These are phyloP conservation scores for Aspergillus brasiliensis DNA, from an alignment of 2,329 filamentous ascomycete species.

Conservation along the genomic window DNA sequence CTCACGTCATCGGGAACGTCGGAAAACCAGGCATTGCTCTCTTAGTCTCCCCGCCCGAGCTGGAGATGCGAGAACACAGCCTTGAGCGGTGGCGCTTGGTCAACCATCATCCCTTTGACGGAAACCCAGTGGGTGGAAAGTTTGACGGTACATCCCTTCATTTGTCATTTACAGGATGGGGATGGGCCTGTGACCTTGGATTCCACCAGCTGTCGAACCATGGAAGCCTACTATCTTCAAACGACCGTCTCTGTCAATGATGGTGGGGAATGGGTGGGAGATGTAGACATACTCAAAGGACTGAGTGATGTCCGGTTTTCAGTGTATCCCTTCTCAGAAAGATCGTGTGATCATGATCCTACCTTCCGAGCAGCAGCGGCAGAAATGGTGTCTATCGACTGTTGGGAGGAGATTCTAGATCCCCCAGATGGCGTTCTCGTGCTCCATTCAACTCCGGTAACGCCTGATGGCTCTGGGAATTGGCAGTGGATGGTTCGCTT, in stretches of 20 bases:
- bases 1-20: slow-evolving; percentile 7
- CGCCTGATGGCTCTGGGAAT: background rate
- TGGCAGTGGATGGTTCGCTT: background rate
- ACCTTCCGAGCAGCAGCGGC: background rate
- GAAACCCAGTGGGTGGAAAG: background rate
- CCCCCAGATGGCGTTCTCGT: background rate
- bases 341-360: background rate
- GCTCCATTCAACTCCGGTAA: background rate
- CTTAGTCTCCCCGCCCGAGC: slow-evolving; percentile 1
- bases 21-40: slow-evolving; percentile 11
- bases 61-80: slow-evolving; percentile 4
- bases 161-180: slow-evolving; percentile 13
- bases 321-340: background rate
- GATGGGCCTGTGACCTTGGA: slow-evolving; percentile 8
- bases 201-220: background rate
- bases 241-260: slow-evolving; percentile 7
- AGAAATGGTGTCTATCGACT: background rate
- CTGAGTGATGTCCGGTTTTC: background rate
- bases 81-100: slow-evolving; percentile 12
- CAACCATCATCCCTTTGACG: slow-evolving; percentile 10
- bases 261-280: slow-evolving; percentile 10
- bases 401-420: background rate
- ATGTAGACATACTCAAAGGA: slow-evolving; percentile 2
- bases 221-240: slow-evolving; percentile 11
- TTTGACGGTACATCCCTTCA: slow-evolving; percentile 13